A percentile compares a stretch with the other conserved stretches of the same genome.
Conservation (phyloP, 2,329 filamentous ascomycete genomes). For the Sclerotinia nivalis region DNA sequence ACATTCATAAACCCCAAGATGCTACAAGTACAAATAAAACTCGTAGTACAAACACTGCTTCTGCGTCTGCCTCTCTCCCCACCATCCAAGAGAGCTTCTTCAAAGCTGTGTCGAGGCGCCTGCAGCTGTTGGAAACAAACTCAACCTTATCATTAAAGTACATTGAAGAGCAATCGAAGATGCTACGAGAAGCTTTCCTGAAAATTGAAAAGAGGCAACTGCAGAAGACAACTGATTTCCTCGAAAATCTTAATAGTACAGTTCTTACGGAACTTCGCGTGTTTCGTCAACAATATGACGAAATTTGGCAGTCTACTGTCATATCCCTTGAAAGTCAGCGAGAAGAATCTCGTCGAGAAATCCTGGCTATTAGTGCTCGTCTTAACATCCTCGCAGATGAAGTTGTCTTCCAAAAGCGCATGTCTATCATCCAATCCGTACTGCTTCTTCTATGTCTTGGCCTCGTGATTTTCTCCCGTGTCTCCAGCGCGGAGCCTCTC, state of each 20-base stretch:
- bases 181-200: constrained; percentile 82
- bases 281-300: constrained; percentile 85
- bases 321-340: constrained; percentile 87
- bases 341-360: constrained; percentile 79
- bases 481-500: constrained; percentile 41
- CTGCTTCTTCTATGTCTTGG: constrained; percentile 84
- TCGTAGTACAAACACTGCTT: constrained; percentile 44
- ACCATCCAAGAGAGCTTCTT: constrained; percentile 98
- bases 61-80: constrained; percentile 60
- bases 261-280: constrained; percentile 78
- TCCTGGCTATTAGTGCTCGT: constrained; percentile 76
- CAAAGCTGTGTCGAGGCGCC: constrained; percentile 90
- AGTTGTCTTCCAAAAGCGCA: constrained; percentile 81
- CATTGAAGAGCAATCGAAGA: constrained; percentile 92
- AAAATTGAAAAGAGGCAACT: constrained; percentile 87
- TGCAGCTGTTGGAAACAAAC: constrained; percentile 89
- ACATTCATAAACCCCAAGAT: constrained; percentile 30
- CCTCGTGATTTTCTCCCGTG: constrained; percentile 77
- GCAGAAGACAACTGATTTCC: constrained; percentile 76
- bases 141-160: constrained; percentile 91
- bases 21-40: constrained; percentile 30
- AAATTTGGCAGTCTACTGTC: constrained; percentile 94
- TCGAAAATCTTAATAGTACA: constrained; percentile 82
- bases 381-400: constrained; percentile 93
- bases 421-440: constrained; percentile 89